Percentiles rank a stretch among this genome's conserved stretches.
Evolutionary conservation across 306 rosid species (phyloP).

Genomic region (Sesbania bispinosa): DNA sequence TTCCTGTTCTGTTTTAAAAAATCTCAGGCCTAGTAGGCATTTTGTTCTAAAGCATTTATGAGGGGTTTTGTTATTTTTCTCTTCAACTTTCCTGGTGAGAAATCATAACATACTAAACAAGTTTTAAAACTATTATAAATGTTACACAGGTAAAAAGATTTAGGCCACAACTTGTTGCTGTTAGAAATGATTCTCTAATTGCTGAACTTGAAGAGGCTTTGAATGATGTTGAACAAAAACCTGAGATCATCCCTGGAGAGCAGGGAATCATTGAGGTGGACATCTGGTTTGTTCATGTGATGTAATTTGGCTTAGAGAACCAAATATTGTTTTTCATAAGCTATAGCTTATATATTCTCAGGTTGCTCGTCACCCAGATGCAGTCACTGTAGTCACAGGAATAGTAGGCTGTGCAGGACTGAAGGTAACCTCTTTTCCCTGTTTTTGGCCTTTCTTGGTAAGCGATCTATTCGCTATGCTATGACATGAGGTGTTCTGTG

Average conservation of each 20-base stretch:
- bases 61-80: neutral
- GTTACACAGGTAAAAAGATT: conserved; percentile 74
- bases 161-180: conserved; percentile 86
- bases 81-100: neutral
- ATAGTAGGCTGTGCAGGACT: conserved; percentile 99
- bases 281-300: conserved; percentile 9
- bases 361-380: conserved; percentile 99
- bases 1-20: neutral
- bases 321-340: conserved; percentile 7
- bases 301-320: conserved; percentile 11
- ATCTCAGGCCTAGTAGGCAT: neutral
- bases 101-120: neutral
- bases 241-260: conserved; percentile 97
- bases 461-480: neutral
- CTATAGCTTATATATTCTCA: conserved; percentile 37
- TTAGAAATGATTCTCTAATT: conserved; percentile 78
- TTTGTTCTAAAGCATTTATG: neutral
- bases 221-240: conserved; percentile 70
- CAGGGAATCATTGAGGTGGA: conserved; percentile 90
- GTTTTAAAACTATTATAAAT: neutral
- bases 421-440: conserved; percentile 57
- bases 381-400: conserved; percentile 88
- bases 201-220: conserved; percentile 91
- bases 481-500: neutral
- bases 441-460: neutral